A percentile compares a stretch with the other conserved stretches of the same genome.
These are phyloP conservation scores for Cladorrhinum sp. DNA, from an alignment of 2,329 filamentous ascomycete genomes.

Conservation along the genomic window DNA sequence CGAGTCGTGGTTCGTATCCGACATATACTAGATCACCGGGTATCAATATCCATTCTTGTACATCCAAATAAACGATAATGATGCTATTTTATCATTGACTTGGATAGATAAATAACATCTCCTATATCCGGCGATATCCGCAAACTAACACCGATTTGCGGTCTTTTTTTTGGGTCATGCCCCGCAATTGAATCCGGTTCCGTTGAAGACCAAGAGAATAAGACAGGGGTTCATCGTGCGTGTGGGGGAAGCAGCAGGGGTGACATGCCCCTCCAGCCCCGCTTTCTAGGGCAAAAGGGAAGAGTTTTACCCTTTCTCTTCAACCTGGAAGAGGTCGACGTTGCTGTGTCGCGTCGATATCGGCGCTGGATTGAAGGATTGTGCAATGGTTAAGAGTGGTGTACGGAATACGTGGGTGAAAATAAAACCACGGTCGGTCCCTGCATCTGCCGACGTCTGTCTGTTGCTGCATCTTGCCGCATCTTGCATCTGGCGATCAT, in stretches of 20 bases:
- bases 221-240: constrained; percentile 3
- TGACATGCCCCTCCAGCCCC: constrained; percentile 8
- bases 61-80: not conserved
- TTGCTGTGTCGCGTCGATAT: not conserved
- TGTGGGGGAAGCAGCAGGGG: not conserved
- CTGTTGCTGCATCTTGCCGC: not conserved
- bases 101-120: not conserved
- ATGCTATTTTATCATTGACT: not conserved
- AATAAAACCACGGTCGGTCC: constrained; percentile 4
- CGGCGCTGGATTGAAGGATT: not conserved
- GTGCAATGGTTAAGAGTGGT: not conserved
- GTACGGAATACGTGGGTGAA: not conserved
- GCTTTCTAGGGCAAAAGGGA: constrained; percentile 12
- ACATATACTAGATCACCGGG: not conserved
- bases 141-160: constrained; percentile 20
- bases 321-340: not conserved
- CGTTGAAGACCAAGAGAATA: not conserved
- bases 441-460: constrained; percentile 7
- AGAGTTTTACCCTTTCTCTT: constrained; percentile 17
- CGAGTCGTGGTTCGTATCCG: not conserved
- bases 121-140: constrained; percentile 23
- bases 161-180: constrained; percentile 11
- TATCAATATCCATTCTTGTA: not conserved
- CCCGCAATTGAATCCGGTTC: constrained; percentile 14
- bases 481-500: no score